Base-by-base conservation (phyloP, 106 monocot genomes). In the Allium cepa region DNA sequence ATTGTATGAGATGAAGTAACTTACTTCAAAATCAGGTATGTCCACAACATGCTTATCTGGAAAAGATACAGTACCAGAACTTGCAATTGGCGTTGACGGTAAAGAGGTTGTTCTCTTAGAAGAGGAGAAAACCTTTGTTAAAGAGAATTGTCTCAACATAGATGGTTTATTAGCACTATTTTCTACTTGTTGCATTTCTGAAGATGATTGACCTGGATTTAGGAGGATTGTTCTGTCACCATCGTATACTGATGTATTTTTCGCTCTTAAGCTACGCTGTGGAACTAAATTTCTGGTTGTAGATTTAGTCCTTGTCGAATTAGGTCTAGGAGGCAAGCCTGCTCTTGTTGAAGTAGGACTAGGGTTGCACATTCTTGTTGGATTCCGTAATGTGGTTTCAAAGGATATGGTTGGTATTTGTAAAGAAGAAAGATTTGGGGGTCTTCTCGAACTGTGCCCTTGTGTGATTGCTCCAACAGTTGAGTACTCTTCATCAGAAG, bases 271-370 rank as follows among this genome's bases (percentile, higher is more conserved):
- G 73, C 93, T 89, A 68, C 71, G 26, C 18, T 88, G 90, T 10
- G 87, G 90, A 69, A 90, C 71, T 18, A 94, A 46, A 64, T 61
- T 82, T 78, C 66, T 84, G 7, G 78, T 60, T 26, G 81, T 72
- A 57, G 90, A 57, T 81, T 84, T 90, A 53, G 73, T 18, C 76
- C 76, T 87, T 17, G 94, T 73, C 36, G 90, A 82, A 66, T 60
- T 75, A 13, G 94, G 94, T 49, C 90, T 79, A 0, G 94, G 90
- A 14, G 94, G 90, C 76, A 94, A 79, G n/a, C 67, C 87, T 63
- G 71, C 67, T 71, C 87, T 82, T 50, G 72, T 65, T 36, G 90
- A 87, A 82, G 50, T 68, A 47, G 85, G 86, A 64, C 69, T 89
- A 12, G 84, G 17, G 1, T 12, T 4, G 9, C 57, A 14, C 59